Conservation (phyloP, 1,284 basidiomycete genomes). For the Grifola frondosa region DNA sequence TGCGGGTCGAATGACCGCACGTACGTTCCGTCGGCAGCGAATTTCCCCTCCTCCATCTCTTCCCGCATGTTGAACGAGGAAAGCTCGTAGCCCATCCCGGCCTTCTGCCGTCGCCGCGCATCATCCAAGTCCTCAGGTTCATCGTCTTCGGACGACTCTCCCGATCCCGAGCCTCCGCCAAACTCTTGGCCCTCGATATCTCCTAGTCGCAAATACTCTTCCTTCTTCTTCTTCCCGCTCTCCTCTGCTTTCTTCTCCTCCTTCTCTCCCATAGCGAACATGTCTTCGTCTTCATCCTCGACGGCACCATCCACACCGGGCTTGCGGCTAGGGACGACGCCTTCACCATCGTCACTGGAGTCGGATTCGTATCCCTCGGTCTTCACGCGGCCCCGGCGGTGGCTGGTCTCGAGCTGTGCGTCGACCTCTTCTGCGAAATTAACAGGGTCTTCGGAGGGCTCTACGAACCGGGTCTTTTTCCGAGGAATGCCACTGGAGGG, state of each 20-base stretch:
- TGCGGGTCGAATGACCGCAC: conserved; percentile 87
- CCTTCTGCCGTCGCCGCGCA: conserved; percentile 67
- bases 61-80: conserved; percentile 99
- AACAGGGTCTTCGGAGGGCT: conserved; percentile 70
- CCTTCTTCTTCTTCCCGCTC: conserved; percentile 58
- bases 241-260: conserved; percentile 49
- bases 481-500: conserved; percentile 27
- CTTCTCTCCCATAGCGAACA: conserved; percentile 77
- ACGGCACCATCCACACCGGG: conserved; percentile 44
- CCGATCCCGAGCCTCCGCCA: conserved; percentile 53
- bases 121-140: conserved; percentile 82
- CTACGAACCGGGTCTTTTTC: conserved; percentile 83
- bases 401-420: conserved; percentile 60
- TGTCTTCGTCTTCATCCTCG: conserved; percentile 79
- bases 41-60: conserved; percentile 97
- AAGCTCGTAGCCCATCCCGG: conserved; percentile 90
- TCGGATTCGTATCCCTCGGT: conserved; percentile 93
- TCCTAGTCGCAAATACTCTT: conserved; percentile 79
- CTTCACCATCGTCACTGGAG: conserved; percentile 89
- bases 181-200: conserved; percentile 98
- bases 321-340: conserved; percentile 78
- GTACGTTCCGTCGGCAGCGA: conserved; percentile 91
- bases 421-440: conserved; percentile 78
- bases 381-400: conserved; percentile 69
- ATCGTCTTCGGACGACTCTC: conserved; percentile 39